Evolutionary conservation across 208 protist genomes (phyloP), one percentile per base, ranked within the genome.

Genomic region (Trypanosoma mega): DNA sequence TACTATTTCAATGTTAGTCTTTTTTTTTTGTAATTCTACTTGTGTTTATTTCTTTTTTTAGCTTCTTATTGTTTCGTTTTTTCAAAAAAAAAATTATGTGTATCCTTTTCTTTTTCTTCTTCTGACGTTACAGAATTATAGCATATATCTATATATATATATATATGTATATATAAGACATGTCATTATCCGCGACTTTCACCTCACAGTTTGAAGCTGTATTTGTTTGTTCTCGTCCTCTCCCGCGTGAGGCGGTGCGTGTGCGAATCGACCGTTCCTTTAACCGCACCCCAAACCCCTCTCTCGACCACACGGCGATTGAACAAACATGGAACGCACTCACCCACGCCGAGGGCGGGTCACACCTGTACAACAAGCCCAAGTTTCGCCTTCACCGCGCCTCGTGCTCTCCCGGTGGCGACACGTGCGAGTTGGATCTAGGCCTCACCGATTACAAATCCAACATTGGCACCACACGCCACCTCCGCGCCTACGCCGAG

Each of bases 401-500:
- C 9, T 36, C n/a, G n/a, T n/a, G n/a, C n/a, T n/a, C 21, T 14
- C 9, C 14, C 4, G 46, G 55, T 1, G 50, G 27, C 20, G 51
- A 50, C 33, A 16, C 26, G 23, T 74, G 58, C 43, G 24, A 23
- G 27, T 24, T 84, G 29, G 30, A 77, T 30, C 52, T 84, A 2
- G 73, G 78, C 31, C 41, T 84, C 30, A 84, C 78, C 12, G 78
- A 84, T 36, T 84, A 80, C 57, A 84, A 78, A 58, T 54, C 54
- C 3, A 76, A 24, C 52, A 70, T 74, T 1, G 78, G 78, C 30
- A 77, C 73, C 5, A 67, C 63, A 8, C 44, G 39, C 1, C 55
- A 80, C 53, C 23, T 80, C 7, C 0, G 5, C 3, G 2, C 12
- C 1, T 76, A 68, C 31, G 18, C 16, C 23, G 11, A 67, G 3